Base-by-base conservation (phyloP, 306 rosid species). In the Lathyrus sativus region DNA sequence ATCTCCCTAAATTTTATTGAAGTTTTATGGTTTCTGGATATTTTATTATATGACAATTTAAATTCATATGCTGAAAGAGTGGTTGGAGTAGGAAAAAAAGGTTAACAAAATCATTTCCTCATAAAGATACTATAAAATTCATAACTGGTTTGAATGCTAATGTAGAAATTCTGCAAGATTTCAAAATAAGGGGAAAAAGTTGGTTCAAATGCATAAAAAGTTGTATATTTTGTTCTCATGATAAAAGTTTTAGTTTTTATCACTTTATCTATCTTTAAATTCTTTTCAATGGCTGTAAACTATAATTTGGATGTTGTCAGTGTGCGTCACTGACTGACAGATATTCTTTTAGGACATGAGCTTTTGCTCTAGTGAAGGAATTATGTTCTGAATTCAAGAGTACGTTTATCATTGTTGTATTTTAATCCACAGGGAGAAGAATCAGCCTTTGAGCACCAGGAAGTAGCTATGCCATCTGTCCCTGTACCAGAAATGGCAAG, bases 401-500 rank as follows among this genome's bases (percentile, higher is more conserved):
- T 11, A 59, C 8, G 7, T 57, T 31, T 66, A 62, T 69, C 69
- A 48, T 71, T 73, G 59, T 42, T 74, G 64, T 70, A 74, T 73
- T 55, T 76, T 85, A 19, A 69, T 75, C 77, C 65, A 22, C 85
- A 93, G 97, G 88, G 81, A 82, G 90, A 86, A 51, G 97, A 90
- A 76, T 48, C 65, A 49, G 95, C 87, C 39, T 82, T 81, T 81
- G 88, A 83, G 58, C 98, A 79, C 72, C 97, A 88, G 83, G 84
- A 85, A 79, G 80, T 79, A 64, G 49, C 22, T 63, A 88, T 88
- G 85, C 96, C 96, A 42, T 65, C 88, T 55, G 89, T 81, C 45
- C 87, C 97, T 22, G 56, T 84, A 55, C 96, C 96, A 78, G 96
- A 86, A 68, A 80, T 3, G 85, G 97, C 82, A 72, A 84, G 78